Percentiles rank a stretch among this genome's conserved stretches.
Evolutionary conservation across 1,284 basidiomycete species (phyloP).

Genomic region (Austroboletus novae-zelandiae): DNA sequence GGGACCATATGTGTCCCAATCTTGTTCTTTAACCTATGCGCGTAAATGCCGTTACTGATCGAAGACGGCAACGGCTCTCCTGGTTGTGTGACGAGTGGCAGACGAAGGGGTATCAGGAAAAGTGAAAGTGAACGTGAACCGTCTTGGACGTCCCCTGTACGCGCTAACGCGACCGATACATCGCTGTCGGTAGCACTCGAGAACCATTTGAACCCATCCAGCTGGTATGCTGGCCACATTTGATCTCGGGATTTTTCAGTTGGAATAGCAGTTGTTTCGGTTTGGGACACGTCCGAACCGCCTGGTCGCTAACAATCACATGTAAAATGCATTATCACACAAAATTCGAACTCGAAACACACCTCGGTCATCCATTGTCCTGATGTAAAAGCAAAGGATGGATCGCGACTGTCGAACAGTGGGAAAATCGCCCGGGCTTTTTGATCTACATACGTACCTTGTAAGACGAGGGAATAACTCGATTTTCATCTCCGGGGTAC

Average conservation of each 20-base stretch:
- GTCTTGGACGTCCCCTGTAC: constrained; percentile 52
- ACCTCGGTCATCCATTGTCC: constrained; percentile 88
- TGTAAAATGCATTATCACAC: constrained; percentile 1
- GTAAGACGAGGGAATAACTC: constrained; percentile 56
- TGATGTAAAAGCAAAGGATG: constrained; percentile 61
- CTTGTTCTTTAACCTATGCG: constrained; percentile 79
- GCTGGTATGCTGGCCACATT: constrained; percentile 52
- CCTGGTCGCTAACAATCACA: constrained; percentile 54
- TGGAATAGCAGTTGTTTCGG: constrained; percentile 62
- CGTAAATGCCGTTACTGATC: constrained; percentile 64
- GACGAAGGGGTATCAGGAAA: constrained; percentile 65
- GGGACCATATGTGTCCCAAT: constrained; percentile 75
- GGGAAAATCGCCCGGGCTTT: not conserved
- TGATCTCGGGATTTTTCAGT: constrained; percentile 30
- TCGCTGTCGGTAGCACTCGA: constrained; percentile 79
- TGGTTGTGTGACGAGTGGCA: constrained; percentile 46
- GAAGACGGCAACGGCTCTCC: constrained; percentile 42
- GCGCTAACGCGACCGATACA: constrained; percentile 68
- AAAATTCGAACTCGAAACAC: constrained; percentile 6
- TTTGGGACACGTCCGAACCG: constrained; percentile 74
- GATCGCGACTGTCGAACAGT: constrained; percentile 52
- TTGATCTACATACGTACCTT: constrained; percentile 41
- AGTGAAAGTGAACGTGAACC: constrained; percentile 69
- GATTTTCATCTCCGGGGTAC: constrained; percentile 57
- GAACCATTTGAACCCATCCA: constrained; percentile 83